A percentile compares a stretch with the other conserved stretches of the same genome.
Conservation (phyloP, 2,329 filamentous ascomycete genomes). For the Huntiella bhutanensis region DNA sequence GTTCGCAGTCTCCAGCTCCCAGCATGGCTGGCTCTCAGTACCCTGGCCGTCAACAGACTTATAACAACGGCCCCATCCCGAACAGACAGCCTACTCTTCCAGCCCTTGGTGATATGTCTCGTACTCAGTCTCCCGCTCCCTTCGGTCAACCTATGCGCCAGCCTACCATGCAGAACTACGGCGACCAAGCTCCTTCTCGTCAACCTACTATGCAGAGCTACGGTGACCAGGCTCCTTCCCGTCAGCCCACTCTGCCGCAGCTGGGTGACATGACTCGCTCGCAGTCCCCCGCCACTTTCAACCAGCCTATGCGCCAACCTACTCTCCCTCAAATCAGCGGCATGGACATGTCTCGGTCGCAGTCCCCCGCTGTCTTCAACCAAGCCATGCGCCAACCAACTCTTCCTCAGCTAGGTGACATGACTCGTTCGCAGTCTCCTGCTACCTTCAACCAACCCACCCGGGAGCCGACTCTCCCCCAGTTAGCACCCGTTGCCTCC, state of each 20-base stretch:
- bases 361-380: slow-evolving; percentile 4
- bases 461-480: slow-evolving; percentile 13
- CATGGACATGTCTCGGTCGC: slow-evolving; percentile 1
- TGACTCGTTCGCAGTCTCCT: slow-evolving; percentile 1
- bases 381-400: slow-evolving; percentile 11
- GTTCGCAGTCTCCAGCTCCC: slow-evolving; percentile 21
- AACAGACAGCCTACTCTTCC: slow-evolving; percentile 4
- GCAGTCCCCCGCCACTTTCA: slow-evolving; percentile 4
- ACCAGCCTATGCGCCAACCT: slow-evolving; percentile 10
- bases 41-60: slow-evolving; percentile 9
- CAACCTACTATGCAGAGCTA: slow-evolving; percentile 2
- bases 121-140: slow-evolving; percentile 8
- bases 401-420: slow-evolving; percentile 9
- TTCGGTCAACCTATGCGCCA: slow-evolving; percentile 2
- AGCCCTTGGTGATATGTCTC: slow-evolving; percentile 3
- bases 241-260: slow-evolving; percentile 1
- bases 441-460: slow-evolving; percentile 4
- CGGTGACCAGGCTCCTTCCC: background rate
- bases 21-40: slow-evolving; percentile 16
- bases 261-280: slow-evolving; percentile 3
- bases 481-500: slow-evolving; percentile 9
- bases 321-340: slow-evolving; percentile 10
- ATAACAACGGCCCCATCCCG: slow-evolving; percentile 2
- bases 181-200: background rate
- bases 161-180: slow-evolving; percentile 1